Evolutionary conservation across 257 asterid genomes (phyloP).

Genomic region (Paraleonurus japonicus): DNA sequence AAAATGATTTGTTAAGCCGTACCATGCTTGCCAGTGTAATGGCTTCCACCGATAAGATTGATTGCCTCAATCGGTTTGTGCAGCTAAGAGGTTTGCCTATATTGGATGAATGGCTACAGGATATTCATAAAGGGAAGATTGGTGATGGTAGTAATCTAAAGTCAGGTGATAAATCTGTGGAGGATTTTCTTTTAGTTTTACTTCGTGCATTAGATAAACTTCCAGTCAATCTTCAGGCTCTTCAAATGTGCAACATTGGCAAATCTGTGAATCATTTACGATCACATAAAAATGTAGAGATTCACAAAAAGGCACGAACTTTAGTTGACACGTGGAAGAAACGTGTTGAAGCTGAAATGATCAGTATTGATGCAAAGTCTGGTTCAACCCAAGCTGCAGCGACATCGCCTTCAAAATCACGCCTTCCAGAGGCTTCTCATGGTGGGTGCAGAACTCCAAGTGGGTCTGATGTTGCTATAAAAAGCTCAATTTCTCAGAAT

Average conservation of each 20-base stretch:
- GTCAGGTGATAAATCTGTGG: slow-evolving; percentile 65
- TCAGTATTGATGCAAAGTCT: slow-evolving; percentile 61
- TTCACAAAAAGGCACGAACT: slow-evolving; percentile 80
- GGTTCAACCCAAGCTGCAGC: slow-evolving; percentile 55
- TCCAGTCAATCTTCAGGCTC: slow-evolving; percentile 88
- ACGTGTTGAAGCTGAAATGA: slow-evolving; percentile 96
- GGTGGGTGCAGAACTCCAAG: slow-evolving; percentile 50
- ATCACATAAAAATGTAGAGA: slow-evolving; percentile 75
- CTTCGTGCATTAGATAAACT: slow-evolving; percentile 95
- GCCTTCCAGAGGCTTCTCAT: slow-evolving; percentile 64
- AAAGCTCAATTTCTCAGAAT: slow-evolving; percentile 54
- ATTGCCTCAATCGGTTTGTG: slow-evolving; percentile 77
- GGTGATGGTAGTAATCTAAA: slow-evolving; percentile 47
- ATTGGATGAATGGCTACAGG: slow-evolving; percentile 97
- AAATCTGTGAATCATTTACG: slow-evolving; percentile 91
- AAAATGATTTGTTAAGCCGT: slow-evolving; percentile 64
- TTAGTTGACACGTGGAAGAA: slow-evolving; percentile 97
- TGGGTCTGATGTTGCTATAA: slow-evolving; percentile 64
- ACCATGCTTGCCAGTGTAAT: slow-evolving; percentile 75
- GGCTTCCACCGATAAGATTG: slow-evolving; percentile 77
- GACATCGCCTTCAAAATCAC: slow-evolving; percentile 74
- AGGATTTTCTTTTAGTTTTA: slow-evolving; percentile 76
- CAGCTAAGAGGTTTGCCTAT: slow-evolving; percentile 77
- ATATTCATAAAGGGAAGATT: slow-evolving; percentile 70
- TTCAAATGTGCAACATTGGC: slow-evolving; percentile 89